Evolutionary conservation across 169 alveolate genomes (phyloP).

Genomic region (Plasmodium fragile): DNA sequence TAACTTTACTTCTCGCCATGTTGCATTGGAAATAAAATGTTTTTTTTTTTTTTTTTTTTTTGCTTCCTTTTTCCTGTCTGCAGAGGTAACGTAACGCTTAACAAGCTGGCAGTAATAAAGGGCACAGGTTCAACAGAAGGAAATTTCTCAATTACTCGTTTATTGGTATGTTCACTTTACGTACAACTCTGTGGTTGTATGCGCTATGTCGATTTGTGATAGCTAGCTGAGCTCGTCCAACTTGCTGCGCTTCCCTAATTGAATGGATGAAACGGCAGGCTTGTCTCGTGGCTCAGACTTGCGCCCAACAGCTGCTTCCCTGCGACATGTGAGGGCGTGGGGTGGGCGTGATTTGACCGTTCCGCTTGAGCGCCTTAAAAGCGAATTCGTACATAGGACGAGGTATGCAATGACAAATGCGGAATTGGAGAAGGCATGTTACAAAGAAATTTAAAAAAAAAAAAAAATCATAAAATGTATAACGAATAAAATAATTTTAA

Average conservation of each 20-base stretch:
- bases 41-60: not conserved
- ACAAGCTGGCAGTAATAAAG: not conserved
- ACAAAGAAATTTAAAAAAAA: not conserved
- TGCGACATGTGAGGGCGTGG: not conserved
- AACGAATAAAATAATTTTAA: not conserved
- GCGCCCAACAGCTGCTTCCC: not conserved
- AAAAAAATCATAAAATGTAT: not conserved
- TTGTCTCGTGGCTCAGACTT: not conserved
- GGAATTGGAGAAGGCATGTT: not conserved
- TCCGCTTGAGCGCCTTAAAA: not conserved
- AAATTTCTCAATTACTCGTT: not conserved
- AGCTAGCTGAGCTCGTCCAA: not conserved
- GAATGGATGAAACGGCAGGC: not conserved
- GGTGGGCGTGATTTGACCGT: not conserved
- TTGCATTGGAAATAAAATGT: not conserved
- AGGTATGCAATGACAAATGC: not conserved
- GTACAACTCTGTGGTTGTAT: not conserved
- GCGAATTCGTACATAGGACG: not conserved
- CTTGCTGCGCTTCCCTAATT: not conserved
- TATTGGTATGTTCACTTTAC: not conserved
- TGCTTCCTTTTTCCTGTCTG: not conserved
- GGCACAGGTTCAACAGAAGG: not conserved
- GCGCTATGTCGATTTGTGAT: not conserved
- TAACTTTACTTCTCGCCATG: conserved; percentile 90
- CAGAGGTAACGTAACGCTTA: not conserved